Base-by-base conservation (phyloP, 257 asterid genomes). In the Solanum sitiens region DNA sequence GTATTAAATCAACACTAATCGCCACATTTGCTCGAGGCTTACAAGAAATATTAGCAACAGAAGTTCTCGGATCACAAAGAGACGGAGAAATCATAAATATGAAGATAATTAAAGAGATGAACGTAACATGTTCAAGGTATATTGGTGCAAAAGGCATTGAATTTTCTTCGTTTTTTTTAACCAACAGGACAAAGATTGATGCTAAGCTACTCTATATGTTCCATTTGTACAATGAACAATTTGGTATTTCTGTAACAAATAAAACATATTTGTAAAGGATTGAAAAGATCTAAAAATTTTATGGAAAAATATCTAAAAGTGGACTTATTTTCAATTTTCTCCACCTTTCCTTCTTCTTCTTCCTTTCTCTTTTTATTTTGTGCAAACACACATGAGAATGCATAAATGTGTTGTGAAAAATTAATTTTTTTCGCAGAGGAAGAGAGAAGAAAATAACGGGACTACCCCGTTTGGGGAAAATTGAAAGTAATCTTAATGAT, bases 301-400 rank as follows among this genome's bases (percentile, higher is more conserved):
- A 50, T 50, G 86, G 86, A 50, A 50, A 18, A 50, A 18, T 82
- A 30, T 82, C 70, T 82, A 30, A 82, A 12, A 20, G 27, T 47
- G 18, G 85, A 80, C 11, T 20, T 13, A 37, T 39, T 47, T 15
- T 47, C 70, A 82, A 32, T 47, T 47, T 82, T 32, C 86, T 82
- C 86, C 70, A 50, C 86, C 86, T 82, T 23, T 82, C 65, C 70
- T 80, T 80, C 85, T 80, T 80, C 85, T 47, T 82, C 85, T 32
- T 82, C 86, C 71, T 50, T 67, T 82, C 86, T 82, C 71, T 82
- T 30, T 82, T 82, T 82, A 50, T 30, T 50, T 32, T 82, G 50
- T 82, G 86, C 44, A 50, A 82, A 82, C 13, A 50, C 11, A 82
- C 86, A 32, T 50, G 39, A 50, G 32, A 82, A 82, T 82, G 86